These are phyloP conservation scores for Chlamydomonas sp. DNA, from an alignment of 139 green algal species.

Conservation along the genomic window DNA sequence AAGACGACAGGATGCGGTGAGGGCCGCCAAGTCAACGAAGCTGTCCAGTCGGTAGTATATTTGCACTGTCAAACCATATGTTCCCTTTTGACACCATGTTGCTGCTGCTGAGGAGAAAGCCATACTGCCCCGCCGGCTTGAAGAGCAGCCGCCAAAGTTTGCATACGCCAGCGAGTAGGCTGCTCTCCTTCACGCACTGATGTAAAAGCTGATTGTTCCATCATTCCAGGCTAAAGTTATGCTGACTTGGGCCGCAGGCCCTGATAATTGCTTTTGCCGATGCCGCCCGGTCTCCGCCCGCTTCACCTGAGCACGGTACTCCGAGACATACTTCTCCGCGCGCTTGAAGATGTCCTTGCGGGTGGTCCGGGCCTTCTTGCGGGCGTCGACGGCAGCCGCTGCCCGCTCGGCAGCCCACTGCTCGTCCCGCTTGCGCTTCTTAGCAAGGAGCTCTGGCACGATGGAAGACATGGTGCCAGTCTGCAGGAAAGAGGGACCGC, in stretches of 20 bases:
- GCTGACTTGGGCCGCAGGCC: no score
- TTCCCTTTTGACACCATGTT: no score
- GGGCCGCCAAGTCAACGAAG: no score
- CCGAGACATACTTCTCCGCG: constrained; percentile 97
- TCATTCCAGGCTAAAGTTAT: no score
- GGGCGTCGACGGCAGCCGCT: constrained; percentile 66
- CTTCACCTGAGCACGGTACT: constrained; percentile 92
- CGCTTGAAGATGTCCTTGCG: constrained; percentile 95
- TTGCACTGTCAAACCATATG: no score
- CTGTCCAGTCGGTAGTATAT: no score
- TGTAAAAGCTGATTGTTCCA: no score
- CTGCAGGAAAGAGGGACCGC: constrained; percentile 29
- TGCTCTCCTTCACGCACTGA: no score
- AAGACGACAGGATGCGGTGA: neutral
- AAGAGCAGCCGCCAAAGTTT: no score
- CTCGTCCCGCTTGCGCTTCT: constrained; percentile 95
- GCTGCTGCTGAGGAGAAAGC: no score
- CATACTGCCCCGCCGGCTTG: no score
- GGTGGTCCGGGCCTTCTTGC: constrained; percentile 73
- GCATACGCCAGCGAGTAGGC: no score
- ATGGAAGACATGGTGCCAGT: constrained; percentile 27
- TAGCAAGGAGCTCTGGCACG: constrained; percentile 87
- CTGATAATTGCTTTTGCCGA: neutral
- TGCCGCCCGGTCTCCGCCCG: neutral
- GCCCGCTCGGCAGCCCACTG: constrained; percentile 78